Conservation (phyloP, 805 yeast species). For the Lachancea waltii region DNA sequence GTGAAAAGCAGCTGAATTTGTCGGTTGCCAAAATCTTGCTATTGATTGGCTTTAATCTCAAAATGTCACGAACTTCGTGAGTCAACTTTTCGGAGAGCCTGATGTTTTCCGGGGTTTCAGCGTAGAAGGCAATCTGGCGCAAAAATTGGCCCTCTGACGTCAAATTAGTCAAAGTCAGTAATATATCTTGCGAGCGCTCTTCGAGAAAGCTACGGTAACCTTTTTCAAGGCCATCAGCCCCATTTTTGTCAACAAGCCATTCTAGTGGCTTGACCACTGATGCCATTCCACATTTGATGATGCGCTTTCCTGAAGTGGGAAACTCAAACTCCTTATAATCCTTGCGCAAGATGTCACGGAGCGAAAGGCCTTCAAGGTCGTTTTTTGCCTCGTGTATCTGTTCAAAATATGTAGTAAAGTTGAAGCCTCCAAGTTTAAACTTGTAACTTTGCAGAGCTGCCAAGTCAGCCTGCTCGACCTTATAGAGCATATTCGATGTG, state of each 20-base stretch:
- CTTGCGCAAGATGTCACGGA: slow-evolving; percentile 61
- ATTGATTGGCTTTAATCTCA: slow-evolving; percentile 12
- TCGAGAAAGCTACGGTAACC: slow-evolving; percentile 22
- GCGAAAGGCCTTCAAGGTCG: slow-evolving; percentile 53
- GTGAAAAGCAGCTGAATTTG: slow-evolving; percentile 31
- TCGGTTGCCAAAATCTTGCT: slow-evolving; percentile 3
- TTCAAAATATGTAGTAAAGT: slow-evolving; percentile 25
- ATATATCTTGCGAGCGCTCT: slow-evolving; percentile 34
- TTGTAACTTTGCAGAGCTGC: slow-evolving; percentile 39
- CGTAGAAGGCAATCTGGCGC: slow-evolving; percentile 34
- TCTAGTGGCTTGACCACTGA: slow-evolving; percentile 60
- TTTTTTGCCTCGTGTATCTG: slow-evolving; percentile 46
- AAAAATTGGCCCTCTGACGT: slow-evolving; percentile 29
- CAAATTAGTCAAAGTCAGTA: slow-evolving; percentile 46
- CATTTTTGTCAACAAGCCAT: slow-evolving; percentile 41
- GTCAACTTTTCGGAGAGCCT: slow-evolving; percentile 18
- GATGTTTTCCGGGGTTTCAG: slow-evolving; percentile 3
- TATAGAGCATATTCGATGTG: slow-evolving; percentile 58
- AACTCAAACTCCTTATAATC: slow-evolving; percentile 74
- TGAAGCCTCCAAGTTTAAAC: slow-evolving; percentile 15
- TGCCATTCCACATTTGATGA: slow-evolving; percentile 58
- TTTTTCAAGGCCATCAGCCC: slow-evolving; percentile 17
- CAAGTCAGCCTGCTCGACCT: slow-evolving; percentile 56
- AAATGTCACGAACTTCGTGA: slow-evolving; percentile 13
- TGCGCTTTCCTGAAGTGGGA: slow-evolving; percentile 24